Evolutionary conservation across 306 rosid genomes (phyloP).

Genomic region (Quercus cerris): DNA sequence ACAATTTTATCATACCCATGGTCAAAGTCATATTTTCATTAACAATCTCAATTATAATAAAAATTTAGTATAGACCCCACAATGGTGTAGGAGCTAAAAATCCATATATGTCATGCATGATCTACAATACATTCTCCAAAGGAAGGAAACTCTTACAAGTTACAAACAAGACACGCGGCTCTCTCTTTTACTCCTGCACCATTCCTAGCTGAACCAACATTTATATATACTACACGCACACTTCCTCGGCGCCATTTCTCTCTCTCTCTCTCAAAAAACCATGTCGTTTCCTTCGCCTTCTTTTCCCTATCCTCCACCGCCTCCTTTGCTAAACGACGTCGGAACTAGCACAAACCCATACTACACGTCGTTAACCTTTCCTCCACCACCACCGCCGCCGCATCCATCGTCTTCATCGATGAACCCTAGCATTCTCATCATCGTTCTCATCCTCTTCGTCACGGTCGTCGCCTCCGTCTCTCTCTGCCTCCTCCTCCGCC

Average conservation of each 20-base stretch:
- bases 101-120: too few species aligned
- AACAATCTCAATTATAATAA: too few species aligned
- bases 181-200: too few species aligned
- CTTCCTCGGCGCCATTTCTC: background rate
- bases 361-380: background rate
- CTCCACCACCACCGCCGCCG: background rate
- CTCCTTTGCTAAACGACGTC: conserved; percentile 32
- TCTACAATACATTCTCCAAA: too few species aligned
- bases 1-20: too few species aligned
- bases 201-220: background rate
- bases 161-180: too few species aligned
- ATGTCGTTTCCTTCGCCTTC: conserved; percentile 22
- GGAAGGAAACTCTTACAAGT: too few species aligned
- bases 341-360: background rate
- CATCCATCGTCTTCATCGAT: conserved; percentile 26
- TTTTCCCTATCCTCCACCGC: conserved; percentile 11
- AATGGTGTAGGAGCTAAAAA: too few species aligned
- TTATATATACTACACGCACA: background rate
- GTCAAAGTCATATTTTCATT: too few species aligned
- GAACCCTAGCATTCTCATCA: conserved; percentile 56
- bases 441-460: conserved; percentile 42
- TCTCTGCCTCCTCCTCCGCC: conserved; percentile 63
- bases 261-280: background rate
- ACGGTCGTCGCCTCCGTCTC: conserved; percentile 48
- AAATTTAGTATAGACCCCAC: too few species aligned